A percentile compares a stretch with the other conserved stretches of the same genome.
phyloP scores from a whole-genome alignment of 164 flowering plant species.

The Magnolia sinica region DNA sequence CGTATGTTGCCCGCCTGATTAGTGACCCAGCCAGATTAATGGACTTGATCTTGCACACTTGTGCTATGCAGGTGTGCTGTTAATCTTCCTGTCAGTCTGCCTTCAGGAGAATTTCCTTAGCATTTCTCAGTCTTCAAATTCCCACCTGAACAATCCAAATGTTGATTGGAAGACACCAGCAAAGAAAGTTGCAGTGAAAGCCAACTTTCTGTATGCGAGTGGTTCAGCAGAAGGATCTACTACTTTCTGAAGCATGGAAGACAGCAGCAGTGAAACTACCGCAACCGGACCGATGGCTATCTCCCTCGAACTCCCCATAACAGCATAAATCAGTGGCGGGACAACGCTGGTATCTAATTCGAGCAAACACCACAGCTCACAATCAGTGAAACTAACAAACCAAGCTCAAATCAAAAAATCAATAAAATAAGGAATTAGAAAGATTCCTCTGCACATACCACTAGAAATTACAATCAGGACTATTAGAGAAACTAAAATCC shows the following conservation, averaged over 20 bases:
- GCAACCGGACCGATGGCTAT: constrained; percentile 91
- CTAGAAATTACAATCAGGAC: too few species aligned
- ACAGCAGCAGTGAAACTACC: constrained; percentile 69
- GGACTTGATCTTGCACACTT: too few species aligned
- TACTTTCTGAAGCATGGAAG: constrained; percentile 52
- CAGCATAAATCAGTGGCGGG: constrained; percentile 75
- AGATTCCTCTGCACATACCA: too few species aligned
- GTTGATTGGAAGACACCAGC: constrained; percentile 73
- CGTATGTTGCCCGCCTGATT: too few species aligned
- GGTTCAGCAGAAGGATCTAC: constrained; percentile 65
- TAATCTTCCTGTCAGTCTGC: too few species aligned
- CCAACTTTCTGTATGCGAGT: constrained; percentile 43
- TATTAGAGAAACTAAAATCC: not conserved
- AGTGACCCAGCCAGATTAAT: too few species aligned
- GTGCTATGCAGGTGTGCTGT: too few species aligned
- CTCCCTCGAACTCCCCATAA: constrained; percentile 90
- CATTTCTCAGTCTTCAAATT: not conserved
- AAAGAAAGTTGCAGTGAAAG: constrained; percentile 76
- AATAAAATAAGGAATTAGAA: not conserved
- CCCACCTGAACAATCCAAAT: constrained; percentile 69
- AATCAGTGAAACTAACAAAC: not conserved
- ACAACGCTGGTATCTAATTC: constrained; percentile 71
- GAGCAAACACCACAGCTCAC: constrained; percentile 1
- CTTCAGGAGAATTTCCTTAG: too few species aligned
- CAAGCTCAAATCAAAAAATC: not conserved